phyloP scores from a whole-genome alignment of 2,329 filamentous ascomycete genomes.

The Didymella segeticola region DNA sequence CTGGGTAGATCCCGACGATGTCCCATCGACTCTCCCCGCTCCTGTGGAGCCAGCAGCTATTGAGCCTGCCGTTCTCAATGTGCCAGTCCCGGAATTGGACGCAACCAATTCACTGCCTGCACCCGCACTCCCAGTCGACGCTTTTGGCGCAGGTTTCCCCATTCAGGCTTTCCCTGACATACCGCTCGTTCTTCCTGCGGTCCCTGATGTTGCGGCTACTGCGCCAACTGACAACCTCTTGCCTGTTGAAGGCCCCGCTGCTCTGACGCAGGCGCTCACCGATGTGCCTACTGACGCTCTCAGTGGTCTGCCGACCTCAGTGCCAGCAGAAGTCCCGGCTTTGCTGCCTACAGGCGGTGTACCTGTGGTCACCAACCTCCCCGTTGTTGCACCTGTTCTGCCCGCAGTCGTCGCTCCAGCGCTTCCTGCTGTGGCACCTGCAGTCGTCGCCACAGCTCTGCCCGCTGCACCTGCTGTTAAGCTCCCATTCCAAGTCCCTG shows the following conservation, averaged over 20 bases:
- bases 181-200: background rate
- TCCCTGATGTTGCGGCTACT: background rate
- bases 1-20: background rate
- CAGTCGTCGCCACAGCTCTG: background rate
- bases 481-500: conserved; percentile 6
- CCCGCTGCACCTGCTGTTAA: background rate
- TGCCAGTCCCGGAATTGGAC: background rate
- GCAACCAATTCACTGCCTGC: too few relatives aligned
- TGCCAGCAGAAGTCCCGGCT: background rate
- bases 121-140: background rate
- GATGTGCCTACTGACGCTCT: conserved; percentile 3
- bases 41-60: background rate
- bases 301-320: conserved; percentile 2
- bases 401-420: background rate
- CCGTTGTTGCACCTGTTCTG: background rate
- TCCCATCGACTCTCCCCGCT: background rate
- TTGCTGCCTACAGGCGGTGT: background rate
- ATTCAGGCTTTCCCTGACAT: conserved; percentile 5
- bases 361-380: background rate
- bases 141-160: conserved; percentile 11
- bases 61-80: background rate
- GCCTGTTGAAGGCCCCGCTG: background rate
- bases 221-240: background rate
- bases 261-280: background rate
- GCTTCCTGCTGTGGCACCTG: background rate